Evolutionary conservation across 331 rosid genomes (phyloP).

Genomic region (Rhamnella rubrinervis): DNA sequence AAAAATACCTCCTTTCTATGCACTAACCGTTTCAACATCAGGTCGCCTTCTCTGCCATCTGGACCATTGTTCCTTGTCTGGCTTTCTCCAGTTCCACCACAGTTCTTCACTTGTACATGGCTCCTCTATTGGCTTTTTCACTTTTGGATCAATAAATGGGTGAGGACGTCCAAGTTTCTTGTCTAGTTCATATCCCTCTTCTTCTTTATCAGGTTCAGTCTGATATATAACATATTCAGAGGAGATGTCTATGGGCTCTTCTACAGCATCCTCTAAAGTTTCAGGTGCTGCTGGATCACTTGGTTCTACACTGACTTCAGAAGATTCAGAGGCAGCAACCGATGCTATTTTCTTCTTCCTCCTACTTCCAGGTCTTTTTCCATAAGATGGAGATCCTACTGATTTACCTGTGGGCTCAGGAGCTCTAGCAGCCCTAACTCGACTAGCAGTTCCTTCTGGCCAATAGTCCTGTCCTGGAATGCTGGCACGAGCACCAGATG

Average conservation of each 20-base stretch:
- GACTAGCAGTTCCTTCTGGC: conserved; percentile 95
- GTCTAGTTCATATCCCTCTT: conserved; percentile 58
- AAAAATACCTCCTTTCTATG: conserved; percentile 1
- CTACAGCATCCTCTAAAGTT: conserved; percentile 45
- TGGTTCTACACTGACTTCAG: conserved; percentile 33
- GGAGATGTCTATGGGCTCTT: conserved; percentile 51
- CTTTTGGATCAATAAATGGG: conserved; percentile 73
- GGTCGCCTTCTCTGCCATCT: conserved; percentile 98
- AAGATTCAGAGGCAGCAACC: conserved; percentile 36
- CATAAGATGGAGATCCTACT: conserved; percentile 78
- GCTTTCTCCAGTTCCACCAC: conserved; percentile 98
- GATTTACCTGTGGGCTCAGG: conserved; percentile 79
- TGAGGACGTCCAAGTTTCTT: conserved; percentile 85
- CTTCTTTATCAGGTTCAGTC: conserved; percentile 61
- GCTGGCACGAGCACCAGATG: conserved; percentile 97
- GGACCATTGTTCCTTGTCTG: conserved; percentile 91
- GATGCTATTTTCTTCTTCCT: conserved; percentile 66
- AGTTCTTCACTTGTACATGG: conserved; percentile 68
- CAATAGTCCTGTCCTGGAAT: conserved; percentile 81
- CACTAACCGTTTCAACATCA: conserved; percentile 88
- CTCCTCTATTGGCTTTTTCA: conserved; percentile 65
- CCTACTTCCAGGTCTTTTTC: conserved; percentile 90
- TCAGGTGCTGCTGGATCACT: conserved; percentile 39
- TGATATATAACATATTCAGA: conserved; percentile 84
- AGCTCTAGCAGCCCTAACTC: conserved; percentile 79